phyloP scores from a whole-genome alignment of 2,329 filamentous ascomycete genomes.

The Alternaria dauci region DNA sequence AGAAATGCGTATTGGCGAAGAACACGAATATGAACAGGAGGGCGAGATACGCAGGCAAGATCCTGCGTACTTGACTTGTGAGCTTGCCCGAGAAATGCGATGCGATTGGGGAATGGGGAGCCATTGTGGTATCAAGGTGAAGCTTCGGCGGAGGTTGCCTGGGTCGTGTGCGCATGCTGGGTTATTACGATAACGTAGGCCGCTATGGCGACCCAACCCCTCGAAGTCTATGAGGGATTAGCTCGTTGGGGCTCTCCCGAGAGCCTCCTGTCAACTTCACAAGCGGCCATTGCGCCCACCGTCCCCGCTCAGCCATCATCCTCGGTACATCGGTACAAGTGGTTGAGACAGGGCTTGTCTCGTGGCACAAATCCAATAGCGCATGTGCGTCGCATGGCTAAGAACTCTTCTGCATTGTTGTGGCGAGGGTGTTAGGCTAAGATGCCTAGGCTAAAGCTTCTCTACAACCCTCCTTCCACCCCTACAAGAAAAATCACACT shows the following conservation, averaged over 20 bases:
- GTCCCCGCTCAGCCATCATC: conserved; percentile 3
- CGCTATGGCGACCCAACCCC: conserved; percentile 20
- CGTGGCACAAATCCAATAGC: conserved; percentile 1
- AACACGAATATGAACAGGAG: conserved; percentile 43
- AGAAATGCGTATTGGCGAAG: conserved; percentile 45
- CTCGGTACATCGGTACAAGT: conserved; percentile 20
- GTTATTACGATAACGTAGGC: conserved; percentile 38
- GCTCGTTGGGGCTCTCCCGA: conserved; percentile 23
- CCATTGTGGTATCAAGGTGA: conserved; percentile 43
- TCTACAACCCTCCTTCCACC: neutral
- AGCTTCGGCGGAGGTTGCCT: conserved; percentile 47
- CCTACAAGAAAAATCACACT: no score
- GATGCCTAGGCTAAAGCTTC: conserved; percentile 34
- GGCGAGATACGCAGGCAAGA: conserved; percentile 45
- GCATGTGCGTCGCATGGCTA: conserved; percentile 17
- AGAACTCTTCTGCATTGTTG: conserved; percentile 17
- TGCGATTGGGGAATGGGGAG: conserved; percentile 44
- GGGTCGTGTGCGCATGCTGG: conserved; percentile 46
- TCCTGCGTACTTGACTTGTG: conserved; percentile 46
- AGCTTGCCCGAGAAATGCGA: conserved; percentile 45
- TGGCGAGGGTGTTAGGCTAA: conserved; percentile 25
- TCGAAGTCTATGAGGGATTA: conserved; percentile 20
- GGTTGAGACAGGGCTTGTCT: conserved; percentile 4
- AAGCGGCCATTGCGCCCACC: conserved; percentile 11
- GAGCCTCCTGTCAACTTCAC: conserved; percentile 13